phyloP scores from a whole-genome alignment of 1,284 basidiomycete genomes.

The Neonothopanus nambi region DNA sequence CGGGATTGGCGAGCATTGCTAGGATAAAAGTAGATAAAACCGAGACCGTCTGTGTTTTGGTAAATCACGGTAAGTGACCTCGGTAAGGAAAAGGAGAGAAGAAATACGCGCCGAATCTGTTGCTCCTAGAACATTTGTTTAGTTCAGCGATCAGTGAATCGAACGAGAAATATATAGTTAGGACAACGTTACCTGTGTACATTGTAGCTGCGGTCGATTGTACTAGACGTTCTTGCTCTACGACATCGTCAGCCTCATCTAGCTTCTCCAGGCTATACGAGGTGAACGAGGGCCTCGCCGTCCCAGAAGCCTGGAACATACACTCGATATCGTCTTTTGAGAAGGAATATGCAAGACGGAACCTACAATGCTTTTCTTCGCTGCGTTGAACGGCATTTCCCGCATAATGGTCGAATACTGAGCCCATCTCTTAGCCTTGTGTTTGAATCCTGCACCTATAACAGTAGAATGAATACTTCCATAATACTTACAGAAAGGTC shows the following conservation, averaged over 20 bases:
- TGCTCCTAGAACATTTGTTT: constrained; percentile 8
- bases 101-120: constrained; percentile 29
- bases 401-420: constrained; percentile 20
- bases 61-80: not conserved
- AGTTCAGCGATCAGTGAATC: not conserved
- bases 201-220: constrained; percentile 40
- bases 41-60: constrained; percentile 20
- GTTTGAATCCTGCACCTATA: constrained; percentile 17
- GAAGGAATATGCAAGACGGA: not conserved
- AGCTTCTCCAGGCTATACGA: constrained; percentile 24
- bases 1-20: constrained; percentile 36
- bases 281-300: constrained; percentile 24
- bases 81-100: constrained; percentile 30
- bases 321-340: no score
- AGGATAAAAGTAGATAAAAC: constrained; percentile 32
- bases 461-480: not conserved
- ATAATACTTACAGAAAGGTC: not conserved
- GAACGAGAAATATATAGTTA: not conserved
- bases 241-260: constrained; percentile 15
- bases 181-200: constrained; percentile 23
- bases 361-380: constrained; percentile 23
- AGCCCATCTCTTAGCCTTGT: constrained; percentile 17
- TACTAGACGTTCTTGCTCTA: constrained; percentile 35
- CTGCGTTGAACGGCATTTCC: constrained; percentile 25
- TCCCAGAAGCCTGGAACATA: constrained; percentile 19